phyloP scores from a whole-genome alignment of 106 monocot species.

The Amphibolis antarctica region DNA sequence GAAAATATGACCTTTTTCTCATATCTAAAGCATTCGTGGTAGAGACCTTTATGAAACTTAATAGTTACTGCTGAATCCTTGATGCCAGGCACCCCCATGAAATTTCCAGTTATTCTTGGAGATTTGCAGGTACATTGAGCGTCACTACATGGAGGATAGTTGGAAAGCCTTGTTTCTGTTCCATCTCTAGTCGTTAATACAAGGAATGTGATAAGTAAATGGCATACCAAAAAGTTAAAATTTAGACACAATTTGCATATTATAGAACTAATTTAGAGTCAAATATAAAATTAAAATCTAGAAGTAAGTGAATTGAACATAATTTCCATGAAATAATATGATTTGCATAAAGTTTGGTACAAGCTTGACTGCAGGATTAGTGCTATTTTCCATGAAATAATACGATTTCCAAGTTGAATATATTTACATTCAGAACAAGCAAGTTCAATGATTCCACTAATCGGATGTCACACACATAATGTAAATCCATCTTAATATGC shows the following conservation, averaged over 20 bases:
- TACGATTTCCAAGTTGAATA: too few species aligned
- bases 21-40: slow-evolving; percentile 50
- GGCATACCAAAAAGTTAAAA: not conserved
- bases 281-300: not conserved
- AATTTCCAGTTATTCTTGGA: not conserved
- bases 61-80: slow-evolving; percentile 4
- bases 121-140: slow-evolving; percentile 1
- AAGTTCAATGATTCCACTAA: too few species aligned
- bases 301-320: not conserved
- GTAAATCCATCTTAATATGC: too few species aligned
- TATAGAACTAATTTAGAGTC: not conserved
- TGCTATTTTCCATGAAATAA: too few species aligned
- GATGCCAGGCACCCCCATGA: not conserved
- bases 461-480: too few species aligned
- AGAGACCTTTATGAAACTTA: slow-evolving; percentile 63
- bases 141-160: not conserved
- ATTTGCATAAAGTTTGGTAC: too few species aligned
- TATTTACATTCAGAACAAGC: too few species aligned
- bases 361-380: too few species aligned
- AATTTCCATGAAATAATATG: not conserved
- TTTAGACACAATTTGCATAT: not conserved
- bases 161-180: not conserved
- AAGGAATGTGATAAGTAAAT: not conserved
- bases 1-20: slow-evolving; percentile 29
- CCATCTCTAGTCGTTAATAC: slow-evolving; percentile 9